phyloP scores from a whole-genome alignment of 352 stramenopile genomes.

The Globisporangium recalcitrans region DNA sequence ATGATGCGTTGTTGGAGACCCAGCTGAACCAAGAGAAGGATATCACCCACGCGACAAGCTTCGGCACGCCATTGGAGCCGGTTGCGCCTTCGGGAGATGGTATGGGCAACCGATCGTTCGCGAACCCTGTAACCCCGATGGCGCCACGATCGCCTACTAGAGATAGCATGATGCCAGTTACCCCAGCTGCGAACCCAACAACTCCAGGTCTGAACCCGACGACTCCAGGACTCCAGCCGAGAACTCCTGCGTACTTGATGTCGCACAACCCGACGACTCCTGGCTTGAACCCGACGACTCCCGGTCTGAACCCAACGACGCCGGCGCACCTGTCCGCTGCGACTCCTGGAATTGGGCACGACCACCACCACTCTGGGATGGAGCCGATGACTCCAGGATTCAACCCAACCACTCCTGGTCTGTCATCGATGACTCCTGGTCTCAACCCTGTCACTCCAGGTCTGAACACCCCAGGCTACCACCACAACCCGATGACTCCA shows the following conservation, averaged over 20 bases:
- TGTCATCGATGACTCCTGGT: conserved; percentile 75
- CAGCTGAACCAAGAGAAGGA: conserved; percentile 89
- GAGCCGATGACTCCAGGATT: conserved; percentile 87
- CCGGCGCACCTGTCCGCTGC: conserved; percentile 64
- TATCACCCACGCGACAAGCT: conserved; percentile 85
- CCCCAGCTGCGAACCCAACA: conserved; percentile 60
- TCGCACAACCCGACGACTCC: conserved; percentile 75
- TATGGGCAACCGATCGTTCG: conserved; percentile 45
- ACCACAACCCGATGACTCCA: conserved; percentile 87
- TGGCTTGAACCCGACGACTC: conserved; percentile 76
- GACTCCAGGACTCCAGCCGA: conserved; percentile 69
- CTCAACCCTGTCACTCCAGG: conserved; percentile 79
- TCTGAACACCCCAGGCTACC: conserved; percentile 77
- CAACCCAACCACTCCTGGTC: conserved; percentile 76
- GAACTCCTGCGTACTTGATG: conserved; percentile 75
- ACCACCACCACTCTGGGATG: conserved; percentile 63
- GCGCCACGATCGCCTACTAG: conserved; percentile 58
- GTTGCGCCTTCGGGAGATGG: conserved; percentile 56
- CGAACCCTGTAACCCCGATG: conserved; percentile 45
- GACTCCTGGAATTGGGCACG: conserved; percentile 56
- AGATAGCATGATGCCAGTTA: conserved; percentile 64
- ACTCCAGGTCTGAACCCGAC: conserved; percentile 81
- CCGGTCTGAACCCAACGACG: conserved; percentile 68
- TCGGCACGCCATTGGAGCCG: conserved; percentile 76
- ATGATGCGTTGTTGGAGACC: conserved; percentile 79